Conservation (phyloP, 805 yeast species). For the Barnettozyma populi region DNA sequence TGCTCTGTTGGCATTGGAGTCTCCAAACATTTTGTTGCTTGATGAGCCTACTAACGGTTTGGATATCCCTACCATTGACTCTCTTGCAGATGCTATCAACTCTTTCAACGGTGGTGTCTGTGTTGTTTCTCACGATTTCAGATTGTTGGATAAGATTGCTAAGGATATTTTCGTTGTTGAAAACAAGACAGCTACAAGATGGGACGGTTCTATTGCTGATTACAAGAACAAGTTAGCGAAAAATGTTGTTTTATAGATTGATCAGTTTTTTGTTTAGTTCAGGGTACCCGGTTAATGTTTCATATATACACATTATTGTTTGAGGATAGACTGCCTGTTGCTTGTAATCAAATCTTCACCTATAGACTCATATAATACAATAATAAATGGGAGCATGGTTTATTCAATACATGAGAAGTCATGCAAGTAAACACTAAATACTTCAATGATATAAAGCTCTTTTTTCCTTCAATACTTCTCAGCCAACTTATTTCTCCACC, state of each 20-base stretch:
- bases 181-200: conserved; percentile 89
- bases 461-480: background rate
- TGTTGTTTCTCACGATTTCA: conserved; percentile 98
- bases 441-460: background rate
- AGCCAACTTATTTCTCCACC: background rate
- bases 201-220: conserved; percentile 88
- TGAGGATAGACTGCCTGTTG: background rate
- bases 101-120: conserved; percentile 97
- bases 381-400: too few species aligned
- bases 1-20: conserved; percentile 90
- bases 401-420: too few species aligned
- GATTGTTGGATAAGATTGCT: conserved; percentile 94
- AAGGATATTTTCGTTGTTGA: conserved; percentile 96
- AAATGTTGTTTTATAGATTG: conserved; percentile 64
- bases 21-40: conserved; percentile 88
- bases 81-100: conserved; percentile 93
- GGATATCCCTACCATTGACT: conserved; percentile 97
- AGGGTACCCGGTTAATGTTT: background rate
- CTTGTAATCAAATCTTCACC: too few species aligned
- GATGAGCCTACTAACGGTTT: conserved; percentile 99
- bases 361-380: too few species aligned
- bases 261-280: background rate
- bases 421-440: too few species aligned
- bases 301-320: background rate
- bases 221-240: conserved; percentile 94